Percentiles rank a stretch among this genome's conserved stretches.
These are phyloP conservation scores for Neonectria neomacrospora DNA, from an alignment of 2,329 filamentous ascomycete genomes.

Conservation along the genomic window DNA sequence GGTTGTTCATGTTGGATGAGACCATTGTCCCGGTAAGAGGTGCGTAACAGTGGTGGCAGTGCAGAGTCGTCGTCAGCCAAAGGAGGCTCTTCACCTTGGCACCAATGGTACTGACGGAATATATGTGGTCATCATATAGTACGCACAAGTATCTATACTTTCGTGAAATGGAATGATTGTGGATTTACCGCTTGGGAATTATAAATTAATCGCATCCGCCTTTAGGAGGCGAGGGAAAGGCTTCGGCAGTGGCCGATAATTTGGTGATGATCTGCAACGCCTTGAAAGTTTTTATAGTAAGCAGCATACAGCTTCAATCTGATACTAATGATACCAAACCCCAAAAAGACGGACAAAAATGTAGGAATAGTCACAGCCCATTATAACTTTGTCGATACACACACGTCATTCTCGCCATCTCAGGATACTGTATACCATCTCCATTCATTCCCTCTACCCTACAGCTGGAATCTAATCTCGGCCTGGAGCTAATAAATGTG, in stretches of 20 bases:
- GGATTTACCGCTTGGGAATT: not conserved
- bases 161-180: not conserved
- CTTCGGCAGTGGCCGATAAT: too few relatives aligned
- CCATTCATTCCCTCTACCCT: not conserved
- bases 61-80: constrained; percentile 18
- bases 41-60: constrained; percentile 17
- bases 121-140: not conserved
- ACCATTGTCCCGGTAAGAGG: not conserved
- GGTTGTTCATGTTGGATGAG: not conserved
- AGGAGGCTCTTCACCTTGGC: constrained; percentile 9
- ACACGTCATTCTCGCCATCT: not conserved
- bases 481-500: not conserved
- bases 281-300: not conserved
- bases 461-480: not conserved
- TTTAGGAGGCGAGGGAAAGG: too few relatives aligned
- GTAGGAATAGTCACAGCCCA: too few relatives aligned
- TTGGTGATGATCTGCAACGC: too few relatives aligned
- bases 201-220: not conserved
- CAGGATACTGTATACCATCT: not conserved
- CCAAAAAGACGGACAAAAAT: too few relatives aligned
- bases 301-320: too few relatives aligned
- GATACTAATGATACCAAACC: too few relatives aligned
- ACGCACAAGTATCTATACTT: not conserved
- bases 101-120: not conserved
- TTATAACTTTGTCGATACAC: not conserved